Evolutionary conservation across 495 filamentous ascomycete genomes (phyloP).

Genomic region (Aspergillus sclerotiicarbonarius): DNA sequence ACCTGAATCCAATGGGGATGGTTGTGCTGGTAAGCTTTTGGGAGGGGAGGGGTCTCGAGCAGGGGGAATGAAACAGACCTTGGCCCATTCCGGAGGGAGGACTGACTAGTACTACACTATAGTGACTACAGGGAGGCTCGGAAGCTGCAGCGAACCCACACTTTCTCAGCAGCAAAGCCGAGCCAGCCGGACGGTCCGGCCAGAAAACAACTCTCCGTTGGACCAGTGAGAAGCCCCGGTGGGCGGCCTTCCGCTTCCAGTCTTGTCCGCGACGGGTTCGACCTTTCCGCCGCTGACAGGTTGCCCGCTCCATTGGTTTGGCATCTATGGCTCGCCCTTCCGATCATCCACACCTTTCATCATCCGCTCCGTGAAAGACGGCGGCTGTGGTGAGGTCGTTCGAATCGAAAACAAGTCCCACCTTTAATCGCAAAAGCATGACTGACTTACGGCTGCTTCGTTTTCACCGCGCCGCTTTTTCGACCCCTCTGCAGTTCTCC

Average conservation of each 20-base stretch:
- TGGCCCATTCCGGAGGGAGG: too few relatives aligned
- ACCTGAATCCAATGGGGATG: background rate
- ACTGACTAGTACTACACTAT: too few relatives aligned
- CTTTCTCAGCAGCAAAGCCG: conserved; percentile 8
- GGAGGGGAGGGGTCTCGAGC: too few relatives aligned
- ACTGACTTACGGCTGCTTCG: conserved; percentile 14
- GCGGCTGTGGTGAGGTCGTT: too few relatives aligned
- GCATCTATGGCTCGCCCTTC: conserved; percentile 13
- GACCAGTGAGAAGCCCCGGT: background rate
- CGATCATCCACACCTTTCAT: background rate
- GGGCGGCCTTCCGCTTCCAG: conserved; percentile 21
- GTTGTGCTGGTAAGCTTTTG: too few relatives aligned
- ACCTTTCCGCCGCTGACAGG: conserved; percentile 9
- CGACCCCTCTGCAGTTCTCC: conserved; percentile 17
- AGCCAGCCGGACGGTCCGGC: conserved; percentile 17
- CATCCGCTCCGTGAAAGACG: too few relatives aligned
- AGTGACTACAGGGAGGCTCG: too few relatives aligned
- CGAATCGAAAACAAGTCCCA: too few relatives aligned
- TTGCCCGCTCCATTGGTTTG: background rate
- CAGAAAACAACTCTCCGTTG: background rate
- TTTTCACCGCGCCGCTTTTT: conserved; percentile 7
- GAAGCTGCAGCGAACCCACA: background rate
- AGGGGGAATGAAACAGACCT: too few relatives aligned
- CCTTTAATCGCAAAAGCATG: conserved; percentile 18
- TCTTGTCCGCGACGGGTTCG: conserved; percentile 5